A percentile compares a stretch with the other conserved stretches of the same genome.
Conservation (phyloP, 2,329 filamentous ascomycete species). For the Pseudogymnoascus sp. region DNA sequence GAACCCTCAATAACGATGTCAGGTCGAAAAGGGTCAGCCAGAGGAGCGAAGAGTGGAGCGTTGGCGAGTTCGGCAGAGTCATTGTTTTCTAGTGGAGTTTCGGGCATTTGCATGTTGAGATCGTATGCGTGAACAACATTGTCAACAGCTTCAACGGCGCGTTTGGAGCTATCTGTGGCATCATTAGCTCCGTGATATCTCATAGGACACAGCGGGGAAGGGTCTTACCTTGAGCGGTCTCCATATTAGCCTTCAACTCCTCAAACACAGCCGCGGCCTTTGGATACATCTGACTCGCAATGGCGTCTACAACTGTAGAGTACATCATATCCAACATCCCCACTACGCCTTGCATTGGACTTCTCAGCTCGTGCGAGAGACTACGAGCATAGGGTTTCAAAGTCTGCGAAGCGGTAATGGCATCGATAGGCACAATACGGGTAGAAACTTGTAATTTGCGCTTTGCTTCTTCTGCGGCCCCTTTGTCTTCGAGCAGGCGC, state of each 20-base stretch:
- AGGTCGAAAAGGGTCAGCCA: neutral
- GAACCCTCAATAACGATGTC: conserved; percentile 8
- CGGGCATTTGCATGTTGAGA: conserved; percentile 67
- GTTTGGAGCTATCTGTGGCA: conserved; percentile 54
- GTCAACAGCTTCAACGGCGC: conserved; percentile 65
- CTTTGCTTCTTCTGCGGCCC: conserved; percentile 33
- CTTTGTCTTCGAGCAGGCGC: conserved; percentile 45
- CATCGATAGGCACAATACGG: conserved; percentile 45
- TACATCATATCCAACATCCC: conserved; percentile 73
- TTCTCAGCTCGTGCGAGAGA: conserved; percentile 62
- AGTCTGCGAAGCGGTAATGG: conserved; percentile 52
- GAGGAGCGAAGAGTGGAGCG: neutral
- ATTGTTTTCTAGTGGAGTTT: conserved; percentile 39
- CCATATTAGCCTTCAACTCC: conserved; percentile 59
- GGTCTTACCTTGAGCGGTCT: conserved; percentile 60
- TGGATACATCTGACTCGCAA: conserved; percentile 44
- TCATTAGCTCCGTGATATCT: conserved; percentile 13
- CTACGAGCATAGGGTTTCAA: conserved; percentile 65
- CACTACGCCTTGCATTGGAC: conserved; percentile 68
- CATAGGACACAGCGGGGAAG: no score
- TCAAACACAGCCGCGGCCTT: conserved; percentile 49
- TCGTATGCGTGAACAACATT: conserved; percentile 71
- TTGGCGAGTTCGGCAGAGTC: conserved; percentile 8
- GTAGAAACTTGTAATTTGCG: conserved; percentile 24
- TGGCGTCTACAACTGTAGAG: conserved; percentile 59